Conservation (phyloP, 306 rosid genomes). For the Trifolium pratense region DNA sequence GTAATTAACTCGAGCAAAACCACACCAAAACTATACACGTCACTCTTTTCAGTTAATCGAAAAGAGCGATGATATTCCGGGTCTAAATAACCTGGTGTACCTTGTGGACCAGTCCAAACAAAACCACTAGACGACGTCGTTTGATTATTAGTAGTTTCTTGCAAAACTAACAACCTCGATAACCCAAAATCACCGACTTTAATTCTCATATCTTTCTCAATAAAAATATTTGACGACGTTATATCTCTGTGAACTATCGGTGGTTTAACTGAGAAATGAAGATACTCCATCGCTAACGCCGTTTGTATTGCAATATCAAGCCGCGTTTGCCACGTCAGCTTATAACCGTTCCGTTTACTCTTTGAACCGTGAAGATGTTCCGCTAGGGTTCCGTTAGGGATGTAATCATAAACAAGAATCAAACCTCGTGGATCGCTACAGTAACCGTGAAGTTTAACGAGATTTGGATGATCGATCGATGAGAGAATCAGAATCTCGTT, state of each 20-base stretch:
- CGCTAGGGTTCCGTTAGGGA: slow-evolving; percentile 88
- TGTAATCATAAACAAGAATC: slow-evolving; percentile 77
- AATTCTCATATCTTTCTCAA: slow-evolving; percentile 86
- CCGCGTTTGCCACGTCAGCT: slow-evolving; percentile 74
- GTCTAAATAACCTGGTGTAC: slow-evolving; percentile 94
- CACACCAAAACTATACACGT: slow-evolving; percentile 94
- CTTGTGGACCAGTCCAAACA: slow-evolving; percentile 98
- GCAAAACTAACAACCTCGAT: slow-evolving; percentile 68
- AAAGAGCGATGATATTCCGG: slow-evolving; percentile 94
- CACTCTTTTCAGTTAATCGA: slow-evolving; percentile 92
- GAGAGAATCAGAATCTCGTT: slow-evolving; percentile 92
- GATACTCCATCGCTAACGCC: slow-evolving; percentile 91
- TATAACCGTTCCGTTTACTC: slow-evolving; percentile 41
- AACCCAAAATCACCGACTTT: slow-evolving; percentile 97
- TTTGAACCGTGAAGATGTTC: slow-evolving; percentile 78
- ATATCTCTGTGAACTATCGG: slow-evolving; percentile 93
- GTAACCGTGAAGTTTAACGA: slow-evolving; percentile 91
- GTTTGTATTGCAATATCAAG: slow-evolving; percentile 80
- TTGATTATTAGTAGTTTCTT: slow-evolving; percentile 42
- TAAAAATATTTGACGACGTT: slow-evolving; percentile 78
- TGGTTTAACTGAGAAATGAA: slow-evolving; percentile 78
- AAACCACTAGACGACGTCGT: slow-evolving; percentile 58
- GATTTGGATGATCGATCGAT: slow-evolving; percentile 79
- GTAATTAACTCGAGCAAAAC: slow-evolving; percentile 77
- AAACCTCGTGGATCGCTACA: slow-evolving; percentile 93